phyloP scores from a whole-genome alignment of 1,284 basidiomycete genomes.

The Fistulinella staudtii region DNA sequence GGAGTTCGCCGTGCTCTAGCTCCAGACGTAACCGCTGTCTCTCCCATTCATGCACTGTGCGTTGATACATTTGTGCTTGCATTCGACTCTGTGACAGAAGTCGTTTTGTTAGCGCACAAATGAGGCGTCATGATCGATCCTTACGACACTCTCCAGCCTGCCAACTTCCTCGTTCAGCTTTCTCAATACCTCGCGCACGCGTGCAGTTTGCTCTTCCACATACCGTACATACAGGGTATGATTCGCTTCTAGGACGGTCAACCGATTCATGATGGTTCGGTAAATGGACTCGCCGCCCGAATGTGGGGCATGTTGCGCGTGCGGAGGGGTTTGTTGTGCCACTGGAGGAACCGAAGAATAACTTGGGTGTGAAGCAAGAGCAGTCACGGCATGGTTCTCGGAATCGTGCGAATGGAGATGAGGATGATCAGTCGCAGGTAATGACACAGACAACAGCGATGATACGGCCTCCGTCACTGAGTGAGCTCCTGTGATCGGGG shows the following conservation, averaged over 20 bases:
- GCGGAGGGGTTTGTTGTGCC: slow-evolving; percentile 6
- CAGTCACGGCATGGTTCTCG: slow-evolving; percentile 6
- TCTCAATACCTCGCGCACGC: slow-evolving; percentile 72
- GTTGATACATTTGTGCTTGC: slow-evolving; percentile 63
- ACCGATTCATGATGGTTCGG: slow-evolving; percentile 91
- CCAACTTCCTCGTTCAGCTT: slow-evolving; percentile 83
- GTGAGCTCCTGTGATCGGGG: slow-evolving; percentile 2
- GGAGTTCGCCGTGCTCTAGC: slow-evolving; percentile 62
- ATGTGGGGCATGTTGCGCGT: slow-evolving; percentile 10
- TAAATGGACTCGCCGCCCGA: slow-evolving; percentile 88
- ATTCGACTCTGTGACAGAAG: slow-evolving; percentile 49
- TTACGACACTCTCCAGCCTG: slow-evolving; percentile 69
- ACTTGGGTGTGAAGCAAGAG: slow-evolving; percentile 4
- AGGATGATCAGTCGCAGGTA: slow-evolving; percentile 9
- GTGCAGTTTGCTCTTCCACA: slow-evolving; percentile 85
- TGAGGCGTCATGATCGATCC: slow-evolving; percentile 27
- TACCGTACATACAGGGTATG: slow-evolving; percentile 85
- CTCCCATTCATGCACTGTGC: slow-evolving; percentile 68
- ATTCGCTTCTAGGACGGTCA: slow-evolving; percentile 83
- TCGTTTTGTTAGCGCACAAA: not conserved
- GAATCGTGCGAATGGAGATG: slow-evolving; percentile 4
- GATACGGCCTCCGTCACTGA: slow-evolving; percentile 24
- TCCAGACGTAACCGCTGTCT: slow-evolving; percentile 64
- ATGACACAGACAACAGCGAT: slow-evolving; percentile 14
- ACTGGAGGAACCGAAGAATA: not conserved